Evolutionary conservation across 2,329 filamentous ascomycete genomes (phyloP), one percentile per base, ranked within the genome.

Genomic region (Aspergillus versicolor): DNA sequence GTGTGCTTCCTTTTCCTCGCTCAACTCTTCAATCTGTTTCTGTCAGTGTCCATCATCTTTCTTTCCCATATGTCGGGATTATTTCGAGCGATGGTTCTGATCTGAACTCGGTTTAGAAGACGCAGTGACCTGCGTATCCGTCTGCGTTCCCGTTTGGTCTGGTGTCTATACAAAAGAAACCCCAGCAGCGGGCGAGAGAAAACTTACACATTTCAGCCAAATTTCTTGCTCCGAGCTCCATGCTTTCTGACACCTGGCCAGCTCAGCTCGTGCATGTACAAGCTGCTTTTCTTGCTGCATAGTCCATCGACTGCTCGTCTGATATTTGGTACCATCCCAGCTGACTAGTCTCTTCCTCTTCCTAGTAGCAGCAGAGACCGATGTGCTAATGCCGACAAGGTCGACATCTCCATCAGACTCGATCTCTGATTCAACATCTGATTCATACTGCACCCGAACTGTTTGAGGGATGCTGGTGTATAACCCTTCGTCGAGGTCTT

Each of bases 191-290:
- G 44, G 43, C 22, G 21, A 38, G 50, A 30, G 27, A 55, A 54
- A 32, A 67, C 70, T 55, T 66, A 74, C 71, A 67, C 67, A 64
- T 17, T 62, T 57, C 54, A 74, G 52, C 71, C 71, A 73, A 15
- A 73, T 38, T 44, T 73, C 71, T 50, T 73, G 71, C 52, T 73
- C 70, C 9, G 70, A 72, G 52, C 68, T 72, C 70, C 70, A 73
- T 2, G 70, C 68, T 57, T 68, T 73, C 53, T 73, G 71, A 60
- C 71, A 73, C 24, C 66, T 59, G 38, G 61, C 68, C 46, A 73
- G 46, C 41, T 74, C 64, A 15, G 60, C 62, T 54, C 65, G 57
- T 0, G 70, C 70, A 50, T 64, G 61, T 5, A 60, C 48, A 17
- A 73, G 62, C 32, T 70, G 63, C 15, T 59, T 59, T 42, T 73